Conservation (phyloP, 768 basidiomycete genomes). For the Lyophyllum semitale region DNA sequence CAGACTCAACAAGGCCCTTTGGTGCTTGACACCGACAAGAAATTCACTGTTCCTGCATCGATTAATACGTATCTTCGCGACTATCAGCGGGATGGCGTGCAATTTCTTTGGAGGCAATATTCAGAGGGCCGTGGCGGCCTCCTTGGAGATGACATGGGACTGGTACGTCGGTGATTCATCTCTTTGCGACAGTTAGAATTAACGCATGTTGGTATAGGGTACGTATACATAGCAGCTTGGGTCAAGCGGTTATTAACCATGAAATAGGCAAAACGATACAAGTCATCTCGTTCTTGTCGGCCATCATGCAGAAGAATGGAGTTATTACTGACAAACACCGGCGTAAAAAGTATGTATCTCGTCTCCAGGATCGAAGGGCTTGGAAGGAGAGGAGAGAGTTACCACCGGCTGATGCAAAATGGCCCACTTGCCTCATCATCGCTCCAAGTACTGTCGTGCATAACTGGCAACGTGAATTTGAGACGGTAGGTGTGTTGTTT, state of each 20-base stretch:
- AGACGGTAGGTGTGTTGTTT: conserved; percentile 51
- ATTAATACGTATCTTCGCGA: conserved; percentile 88
- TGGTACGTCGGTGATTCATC: conserved; percentile 39
- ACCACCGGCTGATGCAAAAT: conserved; percentile 68
- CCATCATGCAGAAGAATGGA: conserved; percentile 87
- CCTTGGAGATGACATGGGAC: conserved; percentile 96
- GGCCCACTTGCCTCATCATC: conserved; percentile 88
- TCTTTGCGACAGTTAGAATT: background rate
- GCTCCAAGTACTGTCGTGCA: conserved; percentile 81
- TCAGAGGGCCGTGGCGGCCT: conserved; percentile 70
- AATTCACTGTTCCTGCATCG: conserved; percentile 58
- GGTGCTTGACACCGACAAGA: conserved; percentile 47
- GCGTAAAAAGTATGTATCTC: conserved; percentile 65
- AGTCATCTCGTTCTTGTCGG: conserved; percentile 84
- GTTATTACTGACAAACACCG: conserved; percentile 63
- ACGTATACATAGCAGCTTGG: background rate
- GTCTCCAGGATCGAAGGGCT: conserved; percentile 56
- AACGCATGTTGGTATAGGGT: background rate
- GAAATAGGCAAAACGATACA: conserved; percentile 89
- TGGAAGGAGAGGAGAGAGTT: conserved; percentile 57
- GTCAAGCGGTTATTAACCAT: background rate
- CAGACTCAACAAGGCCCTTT: conserved; percentile 48
- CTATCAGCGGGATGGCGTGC: conserved; percentile 87
- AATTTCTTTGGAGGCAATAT: conserved; percentile 80
- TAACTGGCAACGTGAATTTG: conserved; percentile 91